Evolutionary conservation across 2,329 filamentous ascomycete genomes (phyloP), one percentile per base, ranked within the genome.

Genomic region (Claviceps pazoutovae): DNA sequence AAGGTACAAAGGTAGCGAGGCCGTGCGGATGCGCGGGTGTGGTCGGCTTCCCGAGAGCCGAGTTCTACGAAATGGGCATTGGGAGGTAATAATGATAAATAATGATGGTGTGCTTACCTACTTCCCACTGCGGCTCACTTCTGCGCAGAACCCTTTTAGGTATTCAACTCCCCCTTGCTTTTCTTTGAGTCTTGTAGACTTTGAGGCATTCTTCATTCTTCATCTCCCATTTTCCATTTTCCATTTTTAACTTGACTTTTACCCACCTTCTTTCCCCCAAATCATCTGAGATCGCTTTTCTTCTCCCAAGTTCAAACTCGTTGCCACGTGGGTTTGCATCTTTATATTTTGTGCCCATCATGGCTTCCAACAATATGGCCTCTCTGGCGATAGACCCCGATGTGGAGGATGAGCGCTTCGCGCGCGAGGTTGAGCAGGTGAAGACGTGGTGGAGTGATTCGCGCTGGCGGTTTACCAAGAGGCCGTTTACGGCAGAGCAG

Each of bases 381-480:
- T 78, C 74, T 64, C 64, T 71, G 58, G 71, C 77, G 55, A 71
- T 80, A 58, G 76, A 80, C 64, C 74, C 75, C 50, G 71, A 74
- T 53, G 59, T 65, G 51, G 80, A 84, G 64, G 80, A 83, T 55
- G 72, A 85, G 61, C 72, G 83, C 62, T 95, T 85, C 71, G 76
- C 81, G 62, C 78, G 84, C 59, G 93, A 98, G 67, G 88, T 97
- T 54, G 81, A 84, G 62, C 82, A 85, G 59, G 84, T 97, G 59
- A 88, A 96, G 79, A 73, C 85, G 68, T 98, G 93, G 93, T 98
- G 93, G 93, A 78, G 75, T 50, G 87, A 94, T 62, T 80, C 88
- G 53, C 80, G 93, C 76, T 98, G 93, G 93, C 80, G 87, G 66
- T 81, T 88, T 70, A 98, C 93, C 61, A 90, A 86, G 73, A 80